These are phyloP conservation scores for Bromus sterilis DNA, from an alignment of 176 grass and related monocot species.

Conservation along the genomic window DNA sequence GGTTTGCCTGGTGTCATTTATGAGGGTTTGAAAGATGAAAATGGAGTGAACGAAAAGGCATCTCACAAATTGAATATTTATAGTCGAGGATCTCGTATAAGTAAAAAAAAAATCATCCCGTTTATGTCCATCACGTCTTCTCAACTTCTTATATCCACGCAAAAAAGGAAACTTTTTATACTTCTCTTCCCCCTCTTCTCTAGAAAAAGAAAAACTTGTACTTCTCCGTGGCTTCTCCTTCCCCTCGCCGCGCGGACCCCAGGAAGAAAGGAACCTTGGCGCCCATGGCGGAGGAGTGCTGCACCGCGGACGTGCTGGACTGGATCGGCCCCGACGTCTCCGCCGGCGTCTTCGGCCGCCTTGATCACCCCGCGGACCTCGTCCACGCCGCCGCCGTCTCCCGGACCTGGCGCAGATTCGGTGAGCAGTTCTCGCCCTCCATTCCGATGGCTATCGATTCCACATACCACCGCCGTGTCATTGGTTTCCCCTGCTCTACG, in stretches of 20 bases:
- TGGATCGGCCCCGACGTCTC: constrained; percentile 56
- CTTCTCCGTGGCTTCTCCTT: background rate
- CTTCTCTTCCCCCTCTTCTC: too few relatives aligned
- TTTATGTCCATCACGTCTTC: too few relatives aligned
- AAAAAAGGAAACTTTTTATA: too few relatives aligned
- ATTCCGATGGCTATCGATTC: background rate
- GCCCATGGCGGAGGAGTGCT: constrained; percentile 7
- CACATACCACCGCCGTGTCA: background rate
- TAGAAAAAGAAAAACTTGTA: background rate
- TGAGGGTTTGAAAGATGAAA: too few relatives aligned
- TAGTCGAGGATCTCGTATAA: too few relatives aligned
- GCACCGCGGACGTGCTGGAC: constrained; percentile 47
- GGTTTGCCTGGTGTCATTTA: too few relatives aligned
- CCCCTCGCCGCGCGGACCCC: background rate
- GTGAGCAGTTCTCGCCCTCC: background rate
- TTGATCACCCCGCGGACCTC: constrained; percentile 61
- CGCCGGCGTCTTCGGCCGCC: constrained; percentile 27
- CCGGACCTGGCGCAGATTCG: constrained; percentile 75
- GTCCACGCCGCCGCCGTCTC: constrained; percentile 59
- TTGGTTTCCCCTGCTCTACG: background rate
- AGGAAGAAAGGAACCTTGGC: background rate
- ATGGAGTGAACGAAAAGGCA: too few relatives aligned
- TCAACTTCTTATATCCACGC: too few relatives aligned
- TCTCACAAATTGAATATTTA: too few relatives aligned
- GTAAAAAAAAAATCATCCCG: too few relatives aligned